A percentile compares a stretch with the other conserved stretches of the same genome.
Conservation (phyloP, 495 filamentous ascomycete species). For the Neurospora sublineolata region DNA sequence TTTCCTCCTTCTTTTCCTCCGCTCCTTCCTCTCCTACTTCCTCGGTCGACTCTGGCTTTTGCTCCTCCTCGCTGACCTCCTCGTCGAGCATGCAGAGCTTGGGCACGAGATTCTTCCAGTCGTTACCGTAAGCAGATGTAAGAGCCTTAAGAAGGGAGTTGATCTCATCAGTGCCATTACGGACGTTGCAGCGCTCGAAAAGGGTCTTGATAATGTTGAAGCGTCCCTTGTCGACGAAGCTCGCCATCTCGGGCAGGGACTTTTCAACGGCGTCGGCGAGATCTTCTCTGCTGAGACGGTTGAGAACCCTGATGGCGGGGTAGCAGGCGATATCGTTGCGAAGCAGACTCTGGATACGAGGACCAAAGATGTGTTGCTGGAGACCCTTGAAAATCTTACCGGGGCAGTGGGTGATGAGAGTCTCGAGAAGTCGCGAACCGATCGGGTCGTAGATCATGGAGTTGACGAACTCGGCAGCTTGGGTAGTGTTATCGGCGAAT, state of each 20-base stretch:
- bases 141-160: conserved; percentile 49
- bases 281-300: conserved; percentile 74
- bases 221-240: conserved; percentile 59
- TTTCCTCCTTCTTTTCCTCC: not conserved
- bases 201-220: conserved; percentile 67
- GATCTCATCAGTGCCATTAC: conserved; percentile 44
- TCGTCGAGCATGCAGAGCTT: conserved; percentile 45
- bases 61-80: conserved; percentile 23
- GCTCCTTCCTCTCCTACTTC: not conserved
- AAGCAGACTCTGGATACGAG: conserved; percentile 62
- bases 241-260: conserved; percentile 56
- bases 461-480: conserved; percentile 56
- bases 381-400: conserved; percentile 82
- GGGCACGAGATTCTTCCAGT: conserved; percentile 41
- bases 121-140: conserved; percentile 42
- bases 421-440: conserved; percentile 81
- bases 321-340: conserved; percentile 85
- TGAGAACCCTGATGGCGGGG: conserved; percentile 66
- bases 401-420: conserved; percentile 64
- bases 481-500: conserved; percentile 29
- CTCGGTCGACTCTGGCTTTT: not conserved
- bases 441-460: conserved; percentile 78
- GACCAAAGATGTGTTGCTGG: conserved; percentile 61
- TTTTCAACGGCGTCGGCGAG: conserved; percentile 55
- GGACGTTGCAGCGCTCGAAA: conserved; percentile 69